phyloP scores from a whole-genome alignment of 306 rosid genomes.

The Betula pendula region DNA sequence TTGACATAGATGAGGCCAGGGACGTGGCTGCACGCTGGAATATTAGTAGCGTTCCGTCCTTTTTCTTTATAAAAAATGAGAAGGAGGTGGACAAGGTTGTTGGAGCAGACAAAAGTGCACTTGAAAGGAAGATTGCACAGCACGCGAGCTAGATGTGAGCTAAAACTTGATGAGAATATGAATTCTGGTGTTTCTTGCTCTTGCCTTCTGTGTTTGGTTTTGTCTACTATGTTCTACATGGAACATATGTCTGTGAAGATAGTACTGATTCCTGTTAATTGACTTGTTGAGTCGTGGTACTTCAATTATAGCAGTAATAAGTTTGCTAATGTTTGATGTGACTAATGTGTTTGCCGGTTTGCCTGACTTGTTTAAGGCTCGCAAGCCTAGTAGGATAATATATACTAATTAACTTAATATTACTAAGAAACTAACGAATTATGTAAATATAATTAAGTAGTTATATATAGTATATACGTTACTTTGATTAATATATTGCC shows the following conservation, averaged over 20 bases:
- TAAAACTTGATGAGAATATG: slow-evolving; percentile 16
- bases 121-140: slow-evolving; percentile 65
- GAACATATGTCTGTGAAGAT: slow-evolving; percentile 13
- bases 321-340: not conserved
- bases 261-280: slow-evolving; percentile 16
- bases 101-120: slow-evolving; percentile 62
- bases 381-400: too few relatives aligned
- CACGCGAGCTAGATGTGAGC: slow-evolving; percentile 48
- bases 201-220: slow-evolving; percentile 16
- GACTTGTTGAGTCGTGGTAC: slow-evolving; percentile 17
- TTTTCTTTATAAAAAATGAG: slow-evolving; percentile 65
- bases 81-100: slow-evolving; percentile 66
- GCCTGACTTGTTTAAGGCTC: too few relatives aligned
- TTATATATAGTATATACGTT: too few relatives aligned
- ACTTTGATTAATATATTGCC: too few relatives aligned
- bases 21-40: slow-evolving; percentile 72
- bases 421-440: too few relatives aligned
- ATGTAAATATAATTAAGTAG: too few relatives aligned
- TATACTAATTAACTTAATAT: too few relatives aligned
- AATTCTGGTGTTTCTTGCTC: slow-evolving; percentile 1
- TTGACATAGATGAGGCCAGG: slow-evolving; percentile 74
- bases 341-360: too few relatives aligned
- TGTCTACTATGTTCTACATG: slow-evolving; percentile 8
- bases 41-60: slow-evolving; percentile 72
- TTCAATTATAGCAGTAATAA: not conserved